Evolutionary conservation across 2,329 filamentous ascomycete genomes (phyloP).

Genomic region (Stagonosporopsis cucurbitacearum): DNA sequence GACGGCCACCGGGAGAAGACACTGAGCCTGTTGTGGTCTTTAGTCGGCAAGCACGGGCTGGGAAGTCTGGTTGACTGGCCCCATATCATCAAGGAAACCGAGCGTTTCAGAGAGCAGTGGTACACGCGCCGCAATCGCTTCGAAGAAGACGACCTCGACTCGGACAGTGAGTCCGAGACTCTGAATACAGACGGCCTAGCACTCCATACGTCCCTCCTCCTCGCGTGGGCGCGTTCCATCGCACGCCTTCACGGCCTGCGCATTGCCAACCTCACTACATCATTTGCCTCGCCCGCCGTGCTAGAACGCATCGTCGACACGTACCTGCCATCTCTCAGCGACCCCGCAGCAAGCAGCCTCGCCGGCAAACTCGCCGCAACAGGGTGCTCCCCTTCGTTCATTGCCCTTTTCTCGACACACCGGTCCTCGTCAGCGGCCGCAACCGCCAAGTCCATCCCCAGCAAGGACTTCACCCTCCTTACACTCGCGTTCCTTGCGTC

Average conservation of each 20-base stretch:
- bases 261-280: slow-evolving; percentile 63
- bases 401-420: slow-evolving; percentile 50
- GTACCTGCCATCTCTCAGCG: slow-evolving; percentile 52
- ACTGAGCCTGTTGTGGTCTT: slow-evolving; percentile 64
- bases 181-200: slow-evolving; percentile 37
- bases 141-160: slow-evolving; percentile 42
- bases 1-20: slow-evolving; percentile 71
- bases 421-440: slow-evolving; percentile 9
- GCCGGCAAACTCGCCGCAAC: slow-evolving; percentile 48
- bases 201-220: slow-evolving; percentile 54
- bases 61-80: slow-evolving; percentile 61
- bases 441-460: slow-evolving; percentile 53
- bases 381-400: slow-evolving; percentile 55
- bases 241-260: slow-evolving; percentile 54
- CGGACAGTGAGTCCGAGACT: slow-evolving; percentile 32
- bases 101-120: slow-evolving; percentile 49
- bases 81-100: slow-evolving; percentile 60
- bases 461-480: slow-evolving; percentile 61
- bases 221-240: slow-evolving; percentile 62
- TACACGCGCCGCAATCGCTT: slow-evolving; percentile 39
- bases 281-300: slow-evolving; percentile 62
- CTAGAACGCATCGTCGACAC: slow-evolving; percentile 64
- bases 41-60: slow-evolving; percentile 65
- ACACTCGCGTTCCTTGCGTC: slow-evolving; percentile 67
- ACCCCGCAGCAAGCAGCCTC: slow-evolving; percentile 27